Evolutionary conservation across 192 early-diverging fungal genomes (phyloP).

Genomic region (Tieghemiomyces parasiticus): DNA sequence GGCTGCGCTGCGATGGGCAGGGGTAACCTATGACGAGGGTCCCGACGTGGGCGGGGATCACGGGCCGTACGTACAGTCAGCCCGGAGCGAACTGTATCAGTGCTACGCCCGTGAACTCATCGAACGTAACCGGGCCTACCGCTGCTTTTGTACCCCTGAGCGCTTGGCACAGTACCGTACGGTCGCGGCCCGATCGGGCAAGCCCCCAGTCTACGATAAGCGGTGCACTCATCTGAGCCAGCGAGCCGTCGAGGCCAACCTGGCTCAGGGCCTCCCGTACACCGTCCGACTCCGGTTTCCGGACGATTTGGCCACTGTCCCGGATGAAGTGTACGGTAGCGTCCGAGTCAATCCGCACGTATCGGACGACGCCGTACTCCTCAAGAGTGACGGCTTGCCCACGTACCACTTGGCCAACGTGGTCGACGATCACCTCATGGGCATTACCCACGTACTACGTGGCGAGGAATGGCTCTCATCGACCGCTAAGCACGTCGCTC

Average conservation of each 20-base stretch:
- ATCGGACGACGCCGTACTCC: constrained; percentile 71
- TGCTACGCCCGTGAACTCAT: constrained; percentile 48
- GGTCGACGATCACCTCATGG: constrained; percentile 84
- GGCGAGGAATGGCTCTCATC: constrained; percentile 95
- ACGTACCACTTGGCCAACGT: constrained; percentile 96
- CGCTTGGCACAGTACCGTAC: constrained; percentile 43
- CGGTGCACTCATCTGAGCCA: constrained; percentile 54
- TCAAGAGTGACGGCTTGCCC: constrained; percentile 85
- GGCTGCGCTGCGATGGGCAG: constrained; percentile 53
- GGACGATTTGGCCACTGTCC: constrained; percentile 35
- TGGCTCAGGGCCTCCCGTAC: constrained; percentile 36
- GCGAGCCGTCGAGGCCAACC: constrained; percentile 44
- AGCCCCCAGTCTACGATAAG: constrained; percentile 57
- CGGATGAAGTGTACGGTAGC: constrained; percentile 62
- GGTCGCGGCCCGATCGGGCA: constrained; percentile 34
- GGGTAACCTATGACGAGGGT: constrained; percentile 62
- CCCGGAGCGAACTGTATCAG: constrained; percentile 56
- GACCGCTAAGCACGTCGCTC: constrained; percentile 77
- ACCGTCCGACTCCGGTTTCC: constrained; percentile 58
- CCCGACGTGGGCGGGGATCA: constrained; percentile 31
- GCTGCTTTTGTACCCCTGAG: constrained; percentile 73
- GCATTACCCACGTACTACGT: constrained; percentile 80
- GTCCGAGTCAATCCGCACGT: constrained; percentile 51
- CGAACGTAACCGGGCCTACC: constrained; percentile 57
- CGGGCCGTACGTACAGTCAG: constrained; percentile 65